Conservation (phyloP, 2,329 filamentous ascomycete species). For the Neurospora sp. region DNA sequence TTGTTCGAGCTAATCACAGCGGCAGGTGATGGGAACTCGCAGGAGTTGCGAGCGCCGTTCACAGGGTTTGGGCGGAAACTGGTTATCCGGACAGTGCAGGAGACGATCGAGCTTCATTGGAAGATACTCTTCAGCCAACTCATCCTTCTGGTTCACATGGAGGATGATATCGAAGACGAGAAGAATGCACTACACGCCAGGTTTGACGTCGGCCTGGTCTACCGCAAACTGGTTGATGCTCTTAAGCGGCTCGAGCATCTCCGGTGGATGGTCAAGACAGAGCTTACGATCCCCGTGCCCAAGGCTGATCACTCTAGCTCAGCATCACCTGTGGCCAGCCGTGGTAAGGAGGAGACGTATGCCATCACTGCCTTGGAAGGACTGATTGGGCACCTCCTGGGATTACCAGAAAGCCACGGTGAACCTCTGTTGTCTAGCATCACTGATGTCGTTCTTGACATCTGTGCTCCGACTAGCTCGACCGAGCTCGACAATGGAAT, state of each 20-base stretch:
- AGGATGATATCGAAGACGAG: slow-evolving; percentile 65
- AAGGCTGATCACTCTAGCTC: slow-evolving; percentile 27
- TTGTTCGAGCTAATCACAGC: slow-evolving; percentile 38
- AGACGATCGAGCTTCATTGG: slow-evolving; percentile 63
- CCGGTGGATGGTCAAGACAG: slow-evolving; percentile 54
- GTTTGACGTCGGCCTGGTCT: slow-evolving; percentile 60
- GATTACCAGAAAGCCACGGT: slow-evolving; percentile 45
- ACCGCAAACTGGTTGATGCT: slow-evolving; percentile 57
- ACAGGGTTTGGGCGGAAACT: slow-evolving; percentile 70
- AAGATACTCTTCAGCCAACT: slow-evolving; percentile 73
- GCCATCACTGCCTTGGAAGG: slow-evolving; percentile 49
- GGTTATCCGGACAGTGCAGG: slow-evolving; percentile 66
- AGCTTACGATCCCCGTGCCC: slow-evolving; percentile 39
- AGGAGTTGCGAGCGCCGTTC: slow-evolving; percentile 41
- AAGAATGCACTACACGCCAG: slow-evolving; percentile 46
- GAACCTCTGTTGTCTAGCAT: slow-evolving; percentile 48
- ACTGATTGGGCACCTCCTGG: slow-evolving; percentile 53
- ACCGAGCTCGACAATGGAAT: slow-evolving; percentile 52
- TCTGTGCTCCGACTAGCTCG: slow-evolving; percentile 54
- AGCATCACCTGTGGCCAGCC: slow-evolving; percentile 24
- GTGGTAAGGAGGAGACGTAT: slow-evolving; percentile 34
- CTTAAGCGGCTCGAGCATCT: slow-evolving; percentile 67
- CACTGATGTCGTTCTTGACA: slow-evolving; percentile 56
- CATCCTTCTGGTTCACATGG: slow-evolving; percentile 75
- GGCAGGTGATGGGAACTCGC: slow-evolving; percentile 33